Evolutionary conservation across 495 filamentous ascomycete genomes (phyloP).

Genomic region (Aspergillus carlsbadensis): DNA sequence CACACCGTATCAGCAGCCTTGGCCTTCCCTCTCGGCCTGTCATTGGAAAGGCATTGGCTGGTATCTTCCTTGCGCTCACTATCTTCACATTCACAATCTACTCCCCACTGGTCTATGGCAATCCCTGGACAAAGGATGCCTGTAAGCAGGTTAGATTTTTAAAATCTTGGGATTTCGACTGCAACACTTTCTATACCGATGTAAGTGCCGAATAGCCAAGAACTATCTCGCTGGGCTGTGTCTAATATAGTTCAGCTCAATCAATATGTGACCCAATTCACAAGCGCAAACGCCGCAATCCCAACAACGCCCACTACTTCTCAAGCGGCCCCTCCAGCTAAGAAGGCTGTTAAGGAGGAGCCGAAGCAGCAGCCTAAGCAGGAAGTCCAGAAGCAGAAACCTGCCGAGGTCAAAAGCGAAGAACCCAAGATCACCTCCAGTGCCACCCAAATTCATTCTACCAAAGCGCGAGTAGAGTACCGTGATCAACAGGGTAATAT

Average conservation of each 20-base stretch:
- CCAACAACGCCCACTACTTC: constrained; percentile 27
- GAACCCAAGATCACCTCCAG: constrained; percentile 45
- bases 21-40: constrained; percentile 69
- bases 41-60: constrained; percentile 68
- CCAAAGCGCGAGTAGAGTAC: constrained; percentile 88
- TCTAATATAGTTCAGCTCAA: constrained; percentile 40
- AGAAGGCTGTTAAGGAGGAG: constrained; percentile 21
- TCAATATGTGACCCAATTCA: constrained; percentile 41
- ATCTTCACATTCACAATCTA: constrained; percentile 80
- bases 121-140: constrained; percentile 83
- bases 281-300: constrained; percentile 20
- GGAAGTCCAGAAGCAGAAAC: constrained; percentile 15
- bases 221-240: not conserved
- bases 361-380: constrained; percentile 22
- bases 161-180: constrained; percentile 93
- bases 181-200: constrained; percentile 83
- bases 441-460: constrained; percentile 55
- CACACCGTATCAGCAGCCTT: constrained; percentile 62
- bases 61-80: constrained; percentile 68
- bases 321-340: constrained; percentile 14
- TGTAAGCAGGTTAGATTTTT: constrained; percentile 88
- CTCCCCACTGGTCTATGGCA: constrained; percentile 88
- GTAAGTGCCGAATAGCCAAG: constrained; percentile 60
- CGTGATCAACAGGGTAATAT: constrained; percentile 92
- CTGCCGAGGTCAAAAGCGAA: constrained; percentile 21